phyloP scores from a whole-genome alignment of 1,284 basidiomycete species.

The Wallemia hederae region DNA sequence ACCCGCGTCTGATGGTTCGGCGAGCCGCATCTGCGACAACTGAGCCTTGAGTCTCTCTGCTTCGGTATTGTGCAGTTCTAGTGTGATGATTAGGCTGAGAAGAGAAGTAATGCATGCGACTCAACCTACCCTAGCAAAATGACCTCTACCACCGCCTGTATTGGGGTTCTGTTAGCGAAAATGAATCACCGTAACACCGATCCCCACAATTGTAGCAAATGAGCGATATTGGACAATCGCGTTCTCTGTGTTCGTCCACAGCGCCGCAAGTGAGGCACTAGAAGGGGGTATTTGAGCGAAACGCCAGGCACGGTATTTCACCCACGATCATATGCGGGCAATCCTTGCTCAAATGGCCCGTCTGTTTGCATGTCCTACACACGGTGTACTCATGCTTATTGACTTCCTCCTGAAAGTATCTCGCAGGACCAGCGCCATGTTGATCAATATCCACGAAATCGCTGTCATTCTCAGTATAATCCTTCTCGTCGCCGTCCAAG shows the following conservation, averaged over 20 bases:
- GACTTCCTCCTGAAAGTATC: neutral
- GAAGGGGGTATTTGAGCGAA: neutral
- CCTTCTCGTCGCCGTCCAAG: neutral
- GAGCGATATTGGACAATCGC: neutral
- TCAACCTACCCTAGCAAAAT: neutral
- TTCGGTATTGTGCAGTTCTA: neutral
- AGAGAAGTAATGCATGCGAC: neutral
- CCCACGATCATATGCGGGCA: neutral
- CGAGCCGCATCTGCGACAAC: neutral
- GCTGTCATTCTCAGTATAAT: neutral
- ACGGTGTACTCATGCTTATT: neutral
- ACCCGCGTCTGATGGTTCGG: neutral
- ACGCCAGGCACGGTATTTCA: neutral
- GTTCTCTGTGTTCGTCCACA: neutral
- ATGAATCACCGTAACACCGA: neutral
- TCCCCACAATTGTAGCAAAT: neutral
- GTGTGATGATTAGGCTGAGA: neutral
- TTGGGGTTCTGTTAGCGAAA: neutral
- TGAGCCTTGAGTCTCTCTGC: neutral
- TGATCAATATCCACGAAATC: neutral
- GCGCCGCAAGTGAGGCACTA: neutral
- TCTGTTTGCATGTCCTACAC: neutral
- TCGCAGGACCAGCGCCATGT: neutral
- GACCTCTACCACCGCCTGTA: neutral
- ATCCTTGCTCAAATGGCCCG: neutral